Base-by-base conservation (phyloP, 345 rosid species). In the Mercurialis annua region DNA sequence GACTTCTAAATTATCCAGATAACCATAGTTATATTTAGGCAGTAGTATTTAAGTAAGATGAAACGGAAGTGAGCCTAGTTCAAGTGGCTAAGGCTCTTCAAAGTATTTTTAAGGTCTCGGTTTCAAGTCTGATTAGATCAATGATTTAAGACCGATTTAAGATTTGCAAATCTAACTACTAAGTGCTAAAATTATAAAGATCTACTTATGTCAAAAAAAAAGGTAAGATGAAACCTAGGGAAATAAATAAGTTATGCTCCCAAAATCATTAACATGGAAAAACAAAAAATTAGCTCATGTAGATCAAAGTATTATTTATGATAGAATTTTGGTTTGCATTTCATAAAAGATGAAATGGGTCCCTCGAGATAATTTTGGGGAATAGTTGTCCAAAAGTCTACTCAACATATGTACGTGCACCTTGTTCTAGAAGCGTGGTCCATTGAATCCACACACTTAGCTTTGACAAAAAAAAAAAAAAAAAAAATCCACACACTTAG, bases 331-430 rank as follows among this genome's bases (percentile, higher is more conserved):
- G 23, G 40, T 38, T 50, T 50, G 50, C 3, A 44, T 16, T 29
- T 36, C 21, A 26, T 49, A 12, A 14, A 20, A 4, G 27, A 5
- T 52, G 10, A 20, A 16, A 43, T 44, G 76, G 76, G 55, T 26
- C 69, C 74, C 33, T 14, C 1, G 20, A 36, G 52, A 52, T 26
- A 50, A 65, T 42, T 57, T 24, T 48, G 18, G n/a, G 4, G 10
- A 34, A 29, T 11, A 40, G 1, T 27, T 40, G 62, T 68, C 56
- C 27, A 44, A 14, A 38, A 34, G 23, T 29, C 47, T 64, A 50
- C 14, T 4, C 70, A 43, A 30, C 66, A 73, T 30, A n/a, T 12
- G 73, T 72, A 66, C 74, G n/a, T 67, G 74, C 6, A 66, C 68
- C 60, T 66, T 62, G 66, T 15, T 69, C 55, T 10, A 8, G 48